These are phyloP conservation scores for Colletotrichum trifolii DNA, from an alignment of 2,329 filamentous ascomycete species.

Conservation along the genomic window DNA sequence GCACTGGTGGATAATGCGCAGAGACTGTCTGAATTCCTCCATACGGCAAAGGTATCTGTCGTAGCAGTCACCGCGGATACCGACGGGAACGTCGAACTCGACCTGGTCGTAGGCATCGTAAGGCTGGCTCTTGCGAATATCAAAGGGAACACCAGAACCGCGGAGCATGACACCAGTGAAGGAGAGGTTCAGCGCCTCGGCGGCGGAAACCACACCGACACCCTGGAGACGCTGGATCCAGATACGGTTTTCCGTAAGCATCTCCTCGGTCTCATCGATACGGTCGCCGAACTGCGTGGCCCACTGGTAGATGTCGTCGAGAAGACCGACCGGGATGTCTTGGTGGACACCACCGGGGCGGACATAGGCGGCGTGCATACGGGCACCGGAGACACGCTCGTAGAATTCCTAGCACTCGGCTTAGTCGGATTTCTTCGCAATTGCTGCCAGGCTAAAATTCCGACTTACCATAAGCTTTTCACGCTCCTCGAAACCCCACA, in stretches of 20 bases:
- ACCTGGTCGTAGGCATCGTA: conserved; percentile 99
- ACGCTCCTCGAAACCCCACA: conserved; percentile 99
- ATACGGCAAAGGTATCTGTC: conserved; percentile 99
- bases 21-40: conserved; percentile 98
- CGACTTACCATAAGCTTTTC: conserved; percentile 96
- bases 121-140: conserved; percentile 94
- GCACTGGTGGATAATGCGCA: conserved; percentile 98
- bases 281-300: conserved; percentile 98
- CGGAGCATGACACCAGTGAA: conserved; percentile 99
- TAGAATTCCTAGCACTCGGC: conserved; percentile 86
- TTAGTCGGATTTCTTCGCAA: conserved; percentile 3
- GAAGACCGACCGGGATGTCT: conserved; percentile 90
- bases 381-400: conserved; percentile 97
- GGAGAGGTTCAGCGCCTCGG: conserved; percentile 95
- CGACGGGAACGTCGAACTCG: conserved; percentile 97
- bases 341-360: conserved; percentile 96
- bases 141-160: conserved; percentile 95
- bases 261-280: conserved; percentile 98
- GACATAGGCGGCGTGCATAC: conserved; percentile 96
- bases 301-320: conserved; percentile 99
- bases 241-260: conserved; percentile 99
- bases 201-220: conserved; percentile 89
- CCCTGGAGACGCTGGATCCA: conserved; percentile 95
- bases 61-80: conserved; percentile 98
- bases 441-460: not conserved